Conservation (phyloP, 306 rosid genomes). For the Dicorynia guianensis region DNA sequence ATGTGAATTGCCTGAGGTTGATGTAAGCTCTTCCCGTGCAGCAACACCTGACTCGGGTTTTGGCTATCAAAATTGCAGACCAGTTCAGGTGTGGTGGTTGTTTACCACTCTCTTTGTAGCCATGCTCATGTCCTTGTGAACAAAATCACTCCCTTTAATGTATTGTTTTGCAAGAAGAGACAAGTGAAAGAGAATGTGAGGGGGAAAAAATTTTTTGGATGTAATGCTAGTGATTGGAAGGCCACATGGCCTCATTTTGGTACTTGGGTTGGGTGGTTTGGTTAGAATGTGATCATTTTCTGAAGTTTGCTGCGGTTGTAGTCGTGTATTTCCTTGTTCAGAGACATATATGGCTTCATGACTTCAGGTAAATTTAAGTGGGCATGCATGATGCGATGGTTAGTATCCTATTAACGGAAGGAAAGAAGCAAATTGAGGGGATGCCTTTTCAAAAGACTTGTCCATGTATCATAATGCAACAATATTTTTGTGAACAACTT, state of each 20-base stretch:
- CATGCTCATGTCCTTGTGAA: slow-evolving; percentile 42
- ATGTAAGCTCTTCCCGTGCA: slow-evolving; percentile 31
- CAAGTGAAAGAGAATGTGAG: background rate
- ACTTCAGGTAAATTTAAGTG: too few relatives aligned
- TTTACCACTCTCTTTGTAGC: slow-evolving; percentile 36
- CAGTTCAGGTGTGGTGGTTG: slow-evolving; percentile 40
- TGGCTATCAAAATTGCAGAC: slow-evolving; percentile 43
- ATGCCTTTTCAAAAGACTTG: too few relatives aligned
- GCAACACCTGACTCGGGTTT: slow-evolving; percentile 30
- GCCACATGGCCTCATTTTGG: background rate
- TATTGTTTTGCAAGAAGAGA: background rate
- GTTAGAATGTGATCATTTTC: background rate
- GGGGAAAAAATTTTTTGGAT: background rate
- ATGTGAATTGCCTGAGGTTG: slow-evolving; percentile 61
- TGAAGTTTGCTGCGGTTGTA: background rate
- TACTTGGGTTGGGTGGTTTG: background rate
- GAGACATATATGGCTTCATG: background rate
- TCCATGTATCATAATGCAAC: too few relatives aligned
- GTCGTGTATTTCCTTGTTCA: background rate
- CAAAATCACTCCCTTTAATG: background rate
- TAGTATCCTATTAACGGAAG: too few relatives aligned
- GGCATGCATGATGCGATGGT: too few relatives aligned
- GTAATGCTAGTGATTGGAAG: background rate
- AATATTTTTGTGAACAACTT: too few relatives aligned
- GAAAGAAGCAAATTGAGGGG: too few relatives aligned